Conservation (phyloP, 78 protist genomes). For the Dictyostelium firmibasis region DNA sequence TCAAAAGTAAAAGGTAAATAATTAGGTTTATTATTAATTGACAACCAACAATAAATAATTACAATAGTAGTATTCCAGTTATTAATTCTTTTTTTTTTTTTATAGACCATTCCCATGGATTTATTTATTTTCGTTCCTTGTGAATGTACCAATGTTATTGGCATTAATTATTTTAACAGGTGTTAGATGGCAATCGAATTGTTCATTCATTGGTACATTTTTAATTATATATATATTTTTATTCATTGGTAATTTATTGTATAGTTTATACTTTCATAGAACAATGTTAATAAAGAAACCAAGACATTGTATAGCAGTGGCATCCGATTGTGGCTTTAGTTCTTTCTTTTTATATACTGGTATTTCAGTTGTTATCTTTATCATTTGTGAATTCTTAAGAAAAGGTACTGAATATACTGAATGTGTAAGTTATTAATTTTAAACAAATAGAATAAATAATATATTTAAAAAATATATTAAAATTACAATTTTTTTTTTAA, state of each 20-base stretch:
- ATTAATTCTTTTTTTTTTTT: not conserved
- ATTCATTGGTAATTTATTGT: constrained; percentile 25
- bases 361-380: constrained; percentile 10
- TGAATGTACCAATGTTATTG: constrained; percentile 35
- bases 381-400: constrained; percentile 54
- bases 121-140: constrained; percentile 34
- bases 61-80: not conserved
- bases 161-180: not conserved
- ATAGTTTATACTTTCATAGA: constrained; percentile 28
- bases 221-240: constrained; percentile 19
- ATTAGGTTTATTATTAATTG: not conserved
- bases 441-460: too few species aligned
- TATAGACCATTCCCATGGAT: constrained; percentile 69
- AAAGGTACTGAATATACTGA: constrained; percentile 50
- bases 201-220: constrained; percentile 30
- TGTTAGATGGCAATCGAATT: constrained; percentile 38
- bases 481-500: too few species aligned
- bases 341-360: constrained; percentile 43
- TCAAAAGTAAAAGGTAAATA: constrained; percentile 24
- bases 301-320: not conserved
- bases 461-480: too few species aligned
- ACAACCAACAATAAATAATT: too few species aligned
- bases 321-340: constrained; percentile 40
- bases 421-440: constrained; percentile 50
- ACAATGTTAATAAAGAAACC: constrained; percentile 39